Percentiles rank a stretch among this genome's conserved stretches.
Evolutionary conservation across 2,329 filamentous ascomycete species (phyloP).

Genomic region (Epichloe festucae): DNA sequence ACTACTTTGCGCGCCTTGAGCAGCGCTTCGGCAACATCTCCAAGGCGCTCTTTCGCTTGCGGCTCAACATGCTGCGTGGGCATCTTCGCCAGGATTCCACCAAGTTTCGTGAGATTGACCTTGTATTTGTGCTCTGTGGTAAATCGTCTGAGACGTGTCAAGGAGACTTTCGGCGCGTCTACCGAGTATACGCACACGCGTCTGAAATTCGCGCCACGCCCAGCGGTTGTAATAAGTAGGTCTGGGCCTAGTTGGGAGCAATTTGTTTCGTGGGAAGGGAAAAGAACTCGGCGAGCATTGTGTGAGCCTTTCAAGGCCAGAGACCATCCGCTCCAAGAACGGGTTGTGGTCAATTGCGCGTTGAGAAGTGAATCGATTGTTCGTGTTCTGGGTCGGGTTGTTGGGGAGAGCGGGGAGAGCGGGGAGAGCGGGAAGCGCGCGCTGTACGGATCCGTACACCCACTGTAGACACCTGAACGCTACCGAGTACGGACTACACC

Average conservation of each 20-base stretch:
- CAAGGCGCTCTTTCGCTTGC: conserved; percentile 40
- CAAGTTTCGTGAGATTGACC: not conserved
- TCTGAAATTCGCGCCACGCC: not conserved
- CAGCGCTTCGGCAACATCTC: conserved; percentile 50
- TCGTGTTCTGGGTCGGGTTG: too few species aligned
- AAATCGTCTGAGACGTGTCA: not conserved
- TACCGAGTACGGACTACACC: too few species aligned
- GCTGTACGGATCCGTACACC: too few species aligned
- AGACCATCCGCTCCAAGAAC: not conserved
- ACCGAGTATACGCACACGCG: not conserved
- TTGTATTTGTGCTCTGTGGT: not conserved
- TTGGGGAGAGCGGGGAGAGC: too few species aligned
- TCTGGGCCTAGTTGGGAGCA: not conserved
- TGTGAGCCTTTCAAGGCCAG: not conserved
- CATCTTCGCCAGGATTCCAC: conserved; percentile 27
- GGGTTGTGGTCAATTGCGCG: too few species aligned
- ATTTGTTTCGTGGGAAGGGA: not conserved
- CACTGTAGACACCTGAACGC: too few species aligned
- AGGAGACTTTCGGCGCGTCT: not conserved
- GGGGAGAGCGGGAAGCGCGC: too few species aligned
- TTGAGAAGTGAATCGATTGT: too few species aligned
- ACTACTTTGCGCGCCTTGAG: conserved; percentile 56
- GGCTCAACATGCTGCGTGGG: conserved; percentile 44
- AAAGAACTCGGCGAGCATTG: not conserved
- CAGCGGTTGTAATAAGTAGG: not conserved